These are phyloP conservation scores for Kuraishia floccosa DNA, from an alignment of 805 yeast species.

Conservation along the genomic window DNA sequence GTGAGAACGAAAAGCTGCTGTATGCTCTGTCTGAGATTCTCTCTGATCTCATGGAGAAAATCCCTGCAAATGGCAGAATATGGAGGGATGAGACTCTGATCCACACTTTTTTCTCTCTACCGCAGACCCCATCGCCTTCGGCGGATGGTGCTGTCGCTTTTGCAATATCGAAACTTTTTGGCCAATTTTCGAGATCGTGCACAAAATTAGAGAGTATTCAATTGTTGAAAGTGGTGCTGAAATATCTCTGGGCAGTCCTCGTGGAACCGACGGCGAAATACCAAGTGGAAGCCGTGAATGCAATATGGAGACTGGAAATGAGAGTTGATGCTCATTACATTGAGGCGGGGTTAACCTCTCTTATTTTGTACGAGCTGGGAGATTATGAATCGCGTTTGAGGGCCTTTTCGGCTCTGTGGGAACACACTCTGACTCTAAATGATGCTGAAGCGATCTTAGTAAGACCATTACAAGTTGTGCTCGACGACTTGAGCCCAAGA, in stretches of 20 bases:
- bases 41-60: constrained; percentile 25
- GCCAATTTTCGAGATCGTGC: constrained; percentile 19
- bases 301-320: constrained; percentile 51
- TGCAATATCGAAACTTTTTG: constrained; percentile 29
- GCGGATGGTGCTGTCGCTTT: constrained; percentile 20
- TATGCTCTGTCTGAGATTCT: constrained; percentile 22
- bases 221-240: constrained; percentile 27
- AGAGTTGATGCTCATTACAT: constrained; percentile 40
- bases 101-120: constrained; percentile 1
- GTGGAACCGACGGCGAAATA: constrained; percentile 34
- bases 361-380: constrained; percentile 29
- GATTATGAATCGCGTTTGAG: constrained; percentile 27
- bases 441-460: constrained; percentile 39
- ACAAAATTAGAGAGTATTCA: constrained; percentile 20
- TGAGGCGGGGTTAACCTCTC: constrained; percentile 61
- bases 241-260: constrained; percentile 45
- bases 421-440: constrained; percentile 41
- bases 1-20: constrained; percentile 9
- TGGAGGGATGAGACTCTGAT: constrained; percentile 24
- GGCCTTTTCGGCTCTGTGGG: constrained; percentile 65
- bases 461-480: constrained; percentile 53
- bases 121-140: constrained; percentile 10
- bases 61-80: constrained; percentile 25
- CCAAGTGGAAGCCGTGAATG: constrained; percentile 63
- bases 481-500: constrained; percentile 47